Evolutionary conservation across 495 filamentous ascomycete genomes (phyloP), one percentile per base, ranked within the genome.

Genomic region (Barbatosphaeria neglecta): DNA sequence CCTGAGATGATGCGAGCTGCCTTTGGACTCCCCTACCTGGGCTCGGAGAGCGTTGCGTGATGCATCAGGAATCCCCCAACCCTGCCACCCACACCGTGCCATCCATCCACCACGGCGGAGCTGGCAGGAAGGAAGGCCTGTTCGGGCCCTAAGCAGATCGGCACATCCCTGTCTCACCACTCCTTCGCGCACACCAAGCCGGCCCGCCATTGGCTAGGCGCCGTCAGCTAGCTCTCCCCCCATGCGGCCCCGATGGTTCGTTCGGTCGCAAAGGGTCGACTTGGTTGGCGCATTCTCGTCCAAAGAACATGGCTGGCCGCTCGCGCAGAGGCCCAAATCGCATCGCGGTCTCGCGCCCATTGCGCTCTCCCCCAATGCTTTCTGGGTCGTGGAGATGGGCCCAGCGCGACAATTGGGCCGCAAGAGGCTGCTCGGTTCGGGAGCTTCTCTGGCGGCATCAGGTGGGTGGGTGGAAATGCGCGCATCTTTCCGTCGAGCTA

Each of bases 261-360:
- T 51, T 48, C 31, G 13, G 31, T 41, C 39, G 39, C 39, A 41
- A 22, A 41, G 17, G n/a, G 39, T 16, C 10, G 43, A 46, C 49
- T 48, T 61, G 50, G 38, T 53, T 61, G 56, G 58, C 58, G 58
- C 59, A 52, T 50, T 56, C 60, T 62, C 51, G 35, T 50, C 60
- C 58, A 57, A 46, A 4, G 31, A 35, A 35, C 55, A 52, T 49
- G 28, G 43, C 31, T 37, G 19, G 40, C 49, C 37, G 50, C 45
- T 43, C 38, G 48, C 18, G 38, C 40, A 37, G 48, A 42, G 49
- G 39, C 51, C 44, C 45, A 44, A 49, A 48, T 54, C 40, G 49
- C 35, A 47, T 49, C 48, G 46, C 33, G 17, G 43, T 44, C 27
- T 40, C 33, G 22, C 18, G 13, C 3, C 16, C 18, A 6, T 41